Conservation (phyloP, 2,329 filamentous ascomycete species). For the Thermothelomyces thermophilus region DNA sequence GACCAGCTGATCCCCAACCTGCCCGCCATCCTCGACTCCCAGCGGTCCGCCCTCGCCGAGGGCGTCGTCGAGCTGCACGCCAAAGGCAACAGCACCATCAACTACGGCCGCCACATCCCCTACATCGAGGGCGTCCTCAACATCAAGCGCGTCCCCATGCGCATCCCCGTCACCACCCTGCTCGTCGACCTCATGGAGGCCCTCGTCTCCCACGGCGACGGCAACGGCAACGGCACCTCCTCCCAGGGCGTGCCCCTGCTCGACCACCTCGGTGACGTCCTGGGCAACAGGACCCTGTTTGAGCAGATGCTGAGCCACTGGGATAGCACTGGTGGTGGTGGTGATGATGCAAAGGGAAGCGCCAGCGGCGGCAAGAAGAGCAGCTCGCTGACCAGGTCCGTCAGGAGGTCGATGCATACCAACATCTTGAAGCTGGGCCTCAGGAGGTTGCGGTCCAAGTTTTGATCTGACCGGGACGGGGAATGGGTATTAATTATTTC, state of each 20-base stretch:
- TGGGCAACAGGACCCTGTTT: conserved; percentile 10
- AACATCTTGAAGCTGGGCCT: conserved; percentile 9
- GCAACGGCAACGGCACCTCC: no score
- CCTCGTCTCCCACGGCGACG: no score
- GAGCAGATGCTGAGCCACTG: conserved; percentile 7
- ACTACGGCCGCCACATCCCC: conserved; percentile 37
- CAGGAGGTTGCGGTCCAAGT: not conserved
- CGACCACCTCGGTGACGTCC: conserved; percentile 1
- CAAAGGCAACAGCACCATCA: conserved; percentile 36
- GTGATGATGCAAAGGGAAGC: not conserved
- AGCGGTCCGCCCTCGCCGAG: conserved; percentile 31
- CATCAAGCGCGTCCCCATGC: conserved; percentile 31
- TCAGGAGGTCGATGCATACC: conserved; percentile 2
- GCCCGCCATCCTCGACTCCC: conserved; percentile 33
- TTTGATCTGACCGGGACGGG: not conserved
- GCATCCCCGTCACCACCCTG: conserved; percentile 34
- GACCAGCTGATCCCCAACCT: conserved; percentile 37
- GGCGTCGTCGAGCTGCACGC: conserved; percentile 38
- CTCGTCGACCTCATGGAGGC: conserved; percentile 29
- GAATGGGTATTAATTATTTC: no score
- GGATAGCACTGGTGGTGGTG: not conserved
- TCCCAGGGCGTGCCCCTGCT: not conserved
- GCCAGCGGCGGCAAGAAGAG: not conserved
- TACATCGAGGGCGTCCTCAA: conserved; percentile 41
- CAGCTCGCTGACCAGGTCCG: not conserved